A percentile compares a stretch with the other conserved stretches of the same genome.
Conservation (phyloP, 345 rosid species). For the Salix purpurea region DNA sequence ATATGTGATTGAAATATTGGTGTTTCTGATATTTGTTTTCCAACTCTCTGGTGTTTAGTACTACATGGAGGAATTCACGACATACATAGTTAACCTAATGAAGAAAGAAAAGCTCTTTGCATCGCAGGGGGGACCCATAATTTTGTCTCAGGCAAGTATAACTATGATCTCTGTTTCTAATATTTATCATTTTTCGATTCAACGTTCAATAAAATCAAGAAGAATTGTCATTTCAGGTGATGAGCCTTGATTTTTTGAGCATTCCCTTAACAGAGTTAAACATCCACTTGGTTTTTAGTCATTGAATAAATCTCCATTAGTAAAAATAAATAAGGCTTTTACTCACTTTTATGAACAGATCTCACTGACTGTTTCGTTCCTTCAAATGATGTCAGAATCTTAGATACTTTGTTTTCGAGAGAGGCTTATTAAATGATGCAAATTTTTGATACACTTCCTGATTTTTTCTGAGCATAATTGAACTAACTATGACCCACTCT, state of each 20-base stretch:
- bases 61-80: constrained; percentile 78
- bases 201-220: background rate
- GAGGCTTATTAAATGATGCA: background rate
- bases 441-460: no score
- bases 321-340: no score
- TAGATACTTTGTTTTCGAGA: background rate
- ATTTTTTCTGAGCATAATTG: background rate
- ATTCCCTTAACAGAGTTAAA: background rate
- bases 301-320: no score
- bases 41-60: constrained; percentile 36
- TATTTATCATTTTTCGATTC: background rate
- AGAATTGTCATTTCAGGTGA: background rate
- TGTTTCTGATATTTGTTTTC: constrained; percentile 9
- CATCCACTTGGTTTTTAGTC: background rate
- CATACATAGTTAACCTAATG: constrained; percentile 70
- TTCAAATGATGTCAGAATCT: background rate
- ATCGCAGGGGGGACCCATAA: constrained; percentile 90
- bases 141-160: constrained; percentile 74
- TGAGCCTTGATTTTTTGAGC: background rate
- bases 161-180: background rate
- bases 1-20: background rate
- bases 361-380: background rate
- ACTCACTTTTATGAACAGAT: background rate
- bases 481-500: background rate
- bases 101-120: constrained; percentile 86